Evolutionary conservation across 805 yeast genomes (phyloP), one percentile per base, ranked within the genome.

Genomic region (Nematodospora valgi): DNA sequence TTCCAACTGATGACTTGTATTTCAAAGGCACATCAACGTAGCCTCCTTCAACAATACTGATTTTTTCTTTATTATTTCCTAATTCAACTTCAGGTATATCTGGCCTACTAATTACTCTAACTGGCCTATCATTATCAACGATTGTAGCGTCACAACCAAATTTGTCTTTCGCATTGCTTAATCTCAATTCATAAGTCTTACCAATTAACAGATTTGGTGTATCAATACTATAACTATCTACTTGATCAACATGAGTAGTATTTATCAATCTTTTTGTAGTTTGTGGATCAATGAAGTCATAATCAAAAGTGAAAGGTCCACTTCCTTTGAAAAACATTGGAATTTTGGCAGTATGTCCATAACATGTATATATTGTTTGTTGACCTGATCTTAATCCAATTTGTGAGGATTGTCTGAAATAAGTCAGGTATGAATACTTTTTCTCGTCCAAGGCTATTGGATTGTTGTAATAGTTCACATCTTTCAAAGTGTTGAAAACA

Each of bases 251-350:
- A 0, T 58, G 55, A 31, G 60, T 70, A 1, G 56, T 43, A 2
- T 39, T 32, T 7, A 51, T 34, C 10, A 56, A 40, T 16, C 49
- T 47, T 13, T 46, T 43, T 3, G 51, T 49, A 2, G 55, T 43
- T 10, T 38, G 31, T 5, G 62, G 58, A 35, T 81, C 82, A 13
- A 82, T 56, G 15, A 91, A 62, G 35, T 79, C 84, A 57, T 88
- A 89, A 15, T 66, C 68, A 35, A 93, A 66, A 2, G 73, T 63
- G 46, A 82, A 86, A 4, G 98, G 98, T 0, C 83, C 75, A 44
- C 80, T 79, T 10, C 99, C 99, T 32, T 74, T 78, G 15, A 93
- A 71, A 7, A 56, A 52, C 4, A 91, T 68, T 0, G 82, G 80
- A 4, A 84, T 58, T 2, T 37, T 32, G 0, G 51, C 47, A 11